phyloP scores from a whole-genome alignment of 2,329 filamentous ascomycete genomes.

The Tolypocladium guangdongense region DNA sequence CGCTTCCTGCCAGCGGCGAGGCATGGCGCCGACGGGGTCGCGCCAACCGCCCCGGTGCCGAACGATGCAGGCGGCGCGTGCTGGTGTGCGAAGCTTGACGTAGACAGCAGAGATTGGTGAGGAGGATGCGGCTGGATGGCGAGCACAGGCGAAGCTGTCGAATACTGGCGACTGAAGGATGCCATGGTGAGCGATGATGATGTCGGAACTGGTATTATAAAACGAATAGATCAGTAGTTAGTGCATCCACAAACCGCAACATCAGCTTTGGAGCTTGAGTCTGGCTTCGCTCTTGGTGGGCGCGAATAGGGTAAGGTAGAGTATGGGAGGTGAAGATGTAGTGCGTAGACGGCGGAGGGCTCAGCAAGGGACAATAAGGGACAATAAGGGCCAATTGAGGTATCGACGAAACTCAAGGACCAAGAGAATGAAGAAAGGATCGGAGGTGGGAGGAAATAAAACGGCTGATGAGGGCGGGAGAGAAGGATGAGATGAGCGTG shows the following conservation, averaged over 20 bases:
- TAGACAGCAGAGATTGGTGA: slow-evolving; percentile 20
- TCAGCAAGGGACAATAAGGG: not conserved
- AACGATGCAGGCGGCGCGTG: slow-evolving; percentile 13
- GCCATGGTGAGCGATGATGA: slow-evolving; percentile 23
- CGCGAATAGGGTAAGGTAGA: not conserved
- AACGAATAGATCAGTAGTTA: slow-evolving; percentile 18
- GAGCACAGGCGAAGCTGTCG: slow-evolving; percentile 34
- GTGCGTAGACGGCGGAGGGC: not conserved
- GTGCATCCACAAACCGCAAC: slow-evolving; percentile 18
- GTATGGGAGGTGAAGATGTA: not conserved
- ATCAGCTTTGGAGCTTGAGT: slow-evolving; percentile 1
- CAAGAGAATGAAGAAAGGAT: not conserved
- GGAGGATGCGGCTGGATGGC: slow-evolving; percentile 23
- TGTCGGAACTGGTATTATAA: slow-evolving; percentile 8
- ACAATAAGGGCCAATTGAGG: not conserved
- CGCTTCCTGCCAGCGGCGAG: slow-evolving; percentile 54
- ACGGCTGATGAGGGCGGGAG: not conserved
- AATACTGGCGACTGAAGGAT: slow-evolving; percentile 30
- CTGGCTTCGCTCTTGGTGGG: not conserved
- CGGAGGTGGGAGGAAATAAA: not conserved
- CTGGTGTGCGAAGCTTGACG: slow-evolving; percentile 17
- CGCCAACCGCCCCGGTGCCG: slow-evolving; percentile 7
- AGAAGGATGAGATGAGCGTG: not conserved
- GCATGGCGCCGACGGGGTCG: slow-evolving; percentile 16
- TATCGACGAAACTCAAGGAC: too few species aligned